Percentiles rank a stretch among this genome's conserved stretches.
phyloP scores from a whole-genome alignment of 2,329 filamentous ascomycete species.

The Ceratocystis ficicola region DNA sequence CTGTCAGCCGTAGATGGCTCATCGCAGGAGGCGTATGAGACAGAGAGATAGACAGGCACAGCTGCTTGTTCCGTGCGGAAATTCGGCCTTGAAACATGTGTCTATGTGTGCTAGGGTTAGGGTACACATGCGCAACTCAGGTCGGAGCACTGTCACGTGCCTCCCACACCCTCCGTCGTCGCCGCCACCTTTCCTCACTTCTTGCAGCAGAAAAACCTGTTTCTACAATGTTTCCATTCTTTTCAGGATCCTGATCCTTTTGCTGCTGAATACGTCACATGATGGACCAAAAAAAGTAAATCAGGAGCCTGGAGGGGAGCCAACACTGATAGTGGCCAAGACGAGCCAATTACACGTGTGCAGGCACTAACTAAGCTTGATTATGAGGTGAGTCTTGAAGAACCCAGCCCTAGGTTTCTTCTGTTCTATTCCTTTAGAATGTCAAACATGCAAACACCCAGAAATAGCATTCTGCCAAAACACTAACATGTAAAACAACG shows the following conservation, averaged over 20 bases:
- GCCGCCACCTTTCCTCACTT: not conserved
- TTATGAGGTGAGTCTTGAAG: too few relatives aligned
- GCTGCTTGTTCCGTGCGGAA: too few relatives aligned
- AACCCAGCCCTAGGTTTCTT: not conserved
- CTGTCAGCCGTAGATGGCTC: not conserved
- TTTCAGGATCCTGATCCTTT: not conserved
- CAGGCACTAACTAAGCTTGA: too few relatives aligned
- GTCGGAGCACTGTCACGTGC: not conserved
- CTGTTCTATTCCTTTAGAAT: constrained; percentile 2
- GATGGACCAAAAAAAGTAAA: not conserved
- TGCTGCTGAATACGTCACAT: not conserved
- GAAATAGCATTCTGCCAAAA: constrained; percentile 5
- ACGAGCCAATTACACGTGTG: not conserved
- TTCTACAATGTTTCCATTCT: constrained; percentile 5
- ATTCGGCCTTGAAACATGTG: too few relatives aligned
- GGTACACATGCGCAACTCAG: not conserved
- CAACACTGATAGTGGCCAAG: not conserved
- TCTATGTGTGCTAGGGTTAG: not conserved
- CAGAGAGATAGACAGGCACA: too few relatives aligned
- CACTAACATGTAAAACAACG: not conserved
- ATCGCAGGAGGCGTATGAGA: too few relatives aligned
- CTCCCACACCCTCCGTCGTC: not conserved
- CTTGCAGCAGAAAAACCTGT: not conserved
- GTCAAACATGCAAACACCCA: constrained; percentile 5
- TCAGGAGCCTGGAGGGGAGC: not conserved